Base-by-base conservation (phyloP, 495 filamentous ascomycete species). In the Xylaria longipes region DNA sequence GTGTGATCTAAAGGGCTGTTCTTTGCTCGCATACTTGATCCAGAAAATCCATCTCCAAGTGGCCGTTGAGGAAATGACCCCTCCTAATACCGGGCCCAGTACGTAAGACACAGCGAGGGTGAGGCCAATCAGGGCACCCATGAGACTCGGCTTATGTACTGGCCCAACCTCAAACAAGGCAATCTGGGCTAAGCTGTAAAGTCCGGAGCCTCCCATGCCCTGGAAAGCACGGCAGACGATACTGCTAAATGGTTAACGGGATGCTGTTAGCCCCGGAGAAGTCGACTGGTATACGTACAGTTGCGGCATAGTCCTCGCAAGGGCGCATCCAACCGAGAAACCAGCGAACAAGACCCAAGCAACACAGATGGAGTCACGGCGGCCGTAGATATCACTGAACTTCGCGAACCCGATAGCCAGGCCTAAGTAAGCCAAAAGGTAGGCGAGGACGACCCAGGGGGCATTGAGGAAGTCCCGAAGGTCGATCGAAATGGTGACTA, bases 1-100 rank as follows among this genome's bases (percentile, higher is more conserved):
- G 2, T 2, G 1, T 2, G n/a, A 0, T 12, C 15, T 6, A n/a
- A 4, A 33, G 25, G 41, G n/a, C n/a, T 8, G 37, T 43, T 56
- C 2, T 37, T 37, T 5, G 29, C 35, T 65, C 8, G 75, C 78
- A 14, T 52, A 84, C 84, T 93, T 93, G 81, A 94, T 89, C 88
- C 89, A 93, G 77, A 91, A 94, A 39, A 86, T 87, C 84, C 90
- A 91, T 41, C 89, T 76, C 92, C 92, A 94, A 5, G 82, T 83
- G 17, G 89, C 83, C 5, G 84, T 81, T 57, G 90, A 82, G 0
- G 91, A 86, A 62, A 95, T 90, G 2, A 85, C 84, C 25, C 92
- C 92, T 15, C 92, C 92, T 2, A 94, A 80, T 3, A 94, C 75
- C 1, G 92, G 92, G 0, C 92, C 92, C 7, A 90, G 75, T 3